Conservation (phyloP, 129 eudicot species). For the Scalesia atractyloides region DNA sequence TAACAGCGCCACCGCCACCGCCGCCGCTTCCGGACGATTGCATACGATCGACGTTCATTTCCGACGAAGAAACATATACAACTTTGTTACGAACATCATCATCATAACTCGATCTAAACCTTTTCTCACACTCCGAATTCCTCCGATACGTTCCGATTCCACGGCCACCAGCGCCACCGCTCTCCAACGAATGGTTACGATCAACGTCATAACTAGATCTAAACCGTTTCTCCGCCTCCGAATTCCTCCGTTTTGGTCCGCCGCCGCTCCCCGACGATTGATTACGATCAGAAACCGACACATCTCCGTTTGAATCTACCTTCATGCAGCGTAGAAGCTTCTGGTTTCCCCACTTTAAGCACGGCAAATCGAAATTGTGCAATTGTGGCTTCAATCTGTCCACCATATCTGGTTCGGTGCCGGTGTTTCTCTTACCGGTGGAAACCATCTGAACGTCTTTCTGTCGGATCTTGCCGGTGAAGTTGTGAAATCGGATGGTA, state of each 20-base stretch:
- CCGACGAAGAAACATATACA: conserved; percentile 19
- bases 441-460: conserved; percentile 29
- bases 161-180: conserved; percentile 17
- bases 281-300: conserved; percentile 35
- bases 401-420: conserved; percentile 35
- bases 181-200: conserved; percentile 32
- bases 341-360: conserved; percentile 74
- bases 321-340: conserved; percentile 63
- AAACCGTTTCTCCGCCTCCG: conserved; percentile 16
- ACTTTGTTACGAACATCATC: conserved; percentile 18
- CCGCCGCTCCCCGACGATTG: conserved; percentile 21
- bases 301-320: conserved; percentile 43
- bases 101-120: conserved; percentile 31
- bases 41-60: conserved; percentile 27
- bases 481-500: neutral
- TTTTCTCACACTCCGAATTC: conserved; percentile 21
- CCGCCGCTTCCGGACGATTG: conserved; percentile 19
- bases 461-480: neutral
- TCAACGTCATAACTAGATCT: conserved; percentile 28
- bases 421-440: conserved; percentile 23
- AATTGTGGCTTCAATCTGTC: conserved; percentile 57
- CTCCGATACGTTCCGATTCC: conserved; percentile 24
- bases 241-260: conserved; percentile 27
- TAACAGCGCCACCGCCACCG: neutral
- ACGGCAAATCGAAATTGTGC: conserved; percentile 68